Percentiles rank a stretch among this genome's conserved stretches.
phyloP scores from a whole-genome alignment of 768 basidiomycete genomes.

The Agrocybe pediades region DNA sequence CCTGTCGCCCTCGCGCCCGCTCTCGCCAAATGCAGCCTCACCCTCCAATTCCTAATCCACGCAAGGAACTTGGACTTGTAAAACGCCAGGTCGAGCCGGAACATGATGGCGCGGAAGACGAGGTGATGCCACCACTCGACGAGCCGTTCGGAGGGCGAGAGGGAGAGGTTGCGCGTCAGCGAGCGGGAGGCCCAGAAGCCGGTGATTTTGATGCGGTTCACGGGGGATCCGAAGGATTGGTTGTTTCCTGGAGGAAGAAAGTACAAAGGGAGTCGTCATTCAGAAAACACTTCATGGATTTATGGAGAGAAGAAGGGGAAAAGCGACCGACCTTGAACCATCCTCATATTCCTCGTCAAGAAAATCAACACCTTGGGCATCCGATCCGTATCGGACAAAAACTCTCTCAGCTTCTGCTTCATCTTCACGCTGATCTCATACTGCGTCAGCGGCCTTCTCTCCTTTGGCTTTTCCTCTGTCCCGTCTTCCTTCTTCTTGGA shows the following conservation, averaged over 20 bases:
- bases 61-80: conserved; percentile 57
- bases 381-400: conserved; percentile 72
- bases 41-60: conserved; percentile 48
- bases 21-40: conserved; percentile 41
- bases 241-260: conserved; percentile 58
- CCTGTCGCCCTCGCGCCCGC: conserved; percentile 34
- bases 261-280: too few relatives aligned
- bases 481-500: conserved; percentile 20
- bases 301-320: conserved; percentile 47
- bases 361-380: conserved; percentile 81
- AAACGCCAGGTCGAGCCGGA: conserved; percentile 74
- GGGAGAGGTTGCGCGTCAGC: conserved; percentile 45
- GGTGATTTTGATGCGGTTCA: conserved; percentile 89
- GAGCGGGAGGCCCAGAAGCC: conserved; percentile 81
- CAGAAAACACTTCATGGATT: conserved; percentile 57
- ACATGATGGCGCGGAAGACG: conserved; percentile 64
- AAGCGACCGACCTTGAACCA: conserved; percentile 46
- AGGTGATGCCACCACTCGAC: conserved; percentile 60
- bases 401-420: conserved; percentile 67
- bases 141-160: conserved; percentile 42
- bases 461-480: conserved; percentile 35
- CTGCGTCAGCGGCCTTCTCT: conserved; percentile 46
- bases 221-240: conserved; percentile 81
- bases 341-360: conserved; percentile 75
- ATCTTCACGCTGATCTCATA: conserved; percentile 71